Conservation (phyloP, 148 eudicot species). For the Dysphania ambrosioides region DNA sequence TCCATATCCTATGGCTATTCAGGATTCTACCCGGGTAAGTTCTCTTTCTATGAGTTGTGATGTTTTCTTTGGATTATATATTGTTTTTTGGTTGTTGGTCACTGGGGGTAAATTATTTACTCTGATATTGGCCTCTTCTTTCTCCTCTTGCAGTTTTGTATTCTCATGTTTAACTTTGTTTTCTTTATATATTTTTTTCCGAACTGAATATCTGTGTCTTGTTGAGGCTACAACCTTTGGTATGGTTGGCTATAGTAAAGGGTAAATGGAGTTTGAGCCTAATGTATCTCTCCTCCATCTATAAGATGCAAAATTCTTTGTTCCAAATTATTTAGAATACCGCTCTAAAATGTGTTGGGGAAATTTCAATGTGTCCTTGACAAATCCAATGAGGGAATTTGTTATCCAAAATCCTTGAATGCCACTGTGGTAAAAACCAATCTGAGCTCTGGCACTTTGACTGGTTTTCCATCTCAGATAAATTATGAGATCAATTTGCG, state of each 20-base stretch:
- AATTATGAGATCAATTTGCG: no score
- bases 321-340: neutral
- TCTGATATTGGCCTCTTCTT: neutral
- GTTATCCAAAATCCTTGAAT: neutral
- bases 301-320: neutral
- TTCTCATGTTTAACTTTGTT: neutral
- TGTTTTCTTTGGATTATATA: no score
- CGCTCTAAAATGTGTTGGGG: neutral
- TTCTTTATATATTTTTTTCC: neutral
- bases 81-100: no score
- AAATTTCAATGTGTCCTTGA: neutral
- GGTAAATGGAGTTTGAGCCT: neutral
- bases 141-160: neutral
- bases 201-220: neutral
- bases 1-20: constrained; percentile 62
- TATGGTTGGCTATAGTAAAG: neutral
- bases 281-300: neutral
- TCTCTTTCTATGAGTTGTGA: constrained; percentile 3
- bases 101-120: neutral
- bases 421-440: neutral
- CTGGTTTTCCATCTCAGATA: neutral
- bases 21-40: constrained; percentile 80
- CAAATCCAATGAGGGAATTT: no score
- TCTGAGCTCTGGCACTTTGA: neutral
- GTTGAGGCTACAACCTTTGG: neutral